phyloP scores from a whole-genome alignment of 1,139 yeast genomes.

The Scheffersomyces segobiensis region DNA sequence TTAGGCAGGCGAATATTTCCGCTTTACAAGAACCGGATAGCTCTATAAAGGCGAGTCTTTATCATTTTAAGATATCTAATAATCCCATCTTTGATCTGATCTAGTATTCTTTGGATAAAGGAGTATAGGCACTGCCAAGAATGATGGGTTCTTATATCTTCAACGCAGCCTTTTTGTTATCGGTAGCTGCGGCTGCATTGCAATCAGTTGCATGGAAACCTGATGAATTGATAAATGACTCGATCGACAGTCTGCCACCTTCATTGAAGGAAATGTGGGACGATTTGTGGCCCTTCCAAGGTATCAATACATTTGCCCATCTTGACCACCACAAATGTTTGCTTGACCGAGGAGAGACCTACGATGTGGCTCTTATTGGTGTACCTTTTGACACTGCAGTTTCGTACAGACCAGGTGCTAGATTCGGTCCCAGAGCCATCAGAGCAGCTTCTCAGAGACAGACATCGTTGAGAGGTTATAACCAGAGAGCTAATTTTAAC shows the following conservation, averaged over 20 bases:
- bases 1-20: background rate
- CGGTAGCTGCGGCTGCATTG: background rate
- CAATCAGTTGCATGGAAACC: background rate
- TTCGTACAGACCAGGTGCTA: slow-evolving; percentile 72
- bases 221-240: background rate
- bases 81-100: background rate
- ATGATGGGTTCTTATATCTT: background rate
- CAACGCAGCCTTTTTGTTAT: background rate
- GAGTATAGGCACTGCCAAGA: background rate
- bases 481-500: slow-evolving; percentile 62
- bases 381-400: slow-evolving; percentile 81
- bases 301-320: slow-evolving; percentile 75
- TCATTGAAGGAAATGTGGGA: slow-evolving; percentile 60
- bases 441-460: slow-evolving; percentile 76
- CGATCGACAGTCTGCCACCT: slow-evolving; percentile 15
- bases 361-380: slow-evolving; percentile 70
- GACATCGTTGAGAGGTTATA: slow-evolving; percentile 63
- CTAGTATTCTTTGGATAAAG: background rate
- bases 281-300: slow-evolving; percentile 66
- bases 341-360: slow-evolving; percentile 42
- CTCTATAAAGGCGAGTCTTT: background rate
- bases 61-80: background rate
- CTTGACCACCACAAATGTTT: slow-evolving; percentile 60
- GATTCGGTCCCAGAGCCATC: slow-evolving; percentile 80
- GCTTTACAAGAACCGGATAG: background rate